Evolutionary conservation across 345 rosid species (phyloP).

Genomic region (Citrus australasica): DNA sequence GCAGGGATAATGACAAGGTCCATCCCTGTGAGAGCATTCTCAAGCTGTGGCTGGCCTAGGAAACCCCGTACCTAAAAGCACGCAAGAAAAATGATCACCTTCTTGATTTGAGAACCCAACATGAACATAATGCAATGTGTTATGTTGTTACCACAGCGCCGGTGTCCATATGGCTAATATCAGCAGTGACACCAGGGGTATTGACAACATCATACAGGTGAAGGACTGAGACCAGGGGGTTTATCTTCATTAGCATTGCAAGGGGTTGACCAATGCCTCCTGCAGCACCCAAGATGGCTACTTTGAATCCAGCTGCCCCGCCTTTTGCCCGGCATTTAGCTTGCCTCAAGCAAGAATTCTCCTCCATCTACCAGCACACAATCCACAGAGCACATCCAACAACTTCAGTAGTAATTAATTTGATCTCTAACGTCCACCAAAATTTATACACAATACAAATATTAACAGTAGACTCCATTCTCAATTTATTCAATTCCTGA

Average conservation of each 20-base stretch:
- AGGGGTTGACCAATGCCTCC: constrained; percentile 81
- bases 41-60: constrained; percentile 76
- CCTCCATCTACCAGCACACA: constrained; percentile 39
- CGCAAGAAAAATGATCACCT: background rate
- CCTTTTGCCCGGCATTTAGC: constrained; percentile 68
- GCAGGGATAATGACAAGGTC: constrained; percentile 89
- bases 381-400: background rate
- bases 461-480: too few species aligned
- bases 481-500: background rate
- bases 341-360: constrained; percentile 33
- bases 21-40: constrained; percentile 71
- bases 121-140: background rate
- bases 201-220: constrained; percentile 84
- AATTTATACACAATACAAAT: background rate
- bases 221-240: constrained; percentile 79
- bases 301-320: constrained; percentile 73
- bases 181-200: constrained; percentile 85
- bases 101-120: background rate
- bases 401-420: background rate
- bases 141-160: constrained; percentile 62
- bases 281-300: constrained; percentile 78
- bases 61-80: constrained; percentile 67
- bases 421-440: background rate
- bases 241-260: constrained; percentile 65
- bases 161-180: constrained; percentile 87